phyloP scores from a whole-genome alignment of 2,329 filamentous ascomycete genomes.

The Grosmannia serpens region DNA sequence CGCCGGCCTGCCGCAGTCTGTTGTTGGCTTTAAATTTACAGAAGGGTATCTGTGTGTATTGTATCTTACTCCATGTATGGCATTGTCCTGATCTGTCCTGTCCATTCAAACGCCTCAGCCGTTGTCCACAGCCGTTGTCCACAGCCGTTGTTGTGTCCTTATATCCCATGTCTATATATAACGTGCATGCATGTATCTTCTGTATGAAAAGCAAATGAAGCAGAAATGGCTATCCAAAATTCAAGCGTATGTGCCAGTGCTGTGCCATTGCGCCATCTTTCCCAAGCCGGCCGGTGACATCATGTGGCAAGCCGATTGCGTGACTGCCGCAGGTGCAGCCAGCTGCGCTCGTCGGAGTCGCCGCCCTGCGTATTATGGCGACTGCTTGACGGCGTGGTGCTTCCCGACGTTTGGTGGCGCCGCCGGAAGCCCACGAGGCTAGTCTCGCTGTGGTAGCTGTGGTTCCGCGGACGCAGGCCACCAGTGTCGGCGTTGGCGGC shows the following conservation, averaged over 20 bases:
- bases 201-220: not conserved
- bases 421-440: constrained; percentile 1
- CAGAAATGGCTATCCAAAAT: not conserved
- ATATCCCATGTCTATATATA: not conserved
- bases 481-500: not conserved
- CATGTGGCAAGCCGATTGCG: constrained; percentile 20
- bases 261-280: too few species aligned
- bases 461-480: not conserved
- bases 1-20: not conserved
- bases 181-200: not conserved
- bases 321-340: constrained; percentile 24
- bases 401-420: constrained; percentile 12
- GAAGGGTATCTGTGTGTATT: not conserved
- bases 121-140: not conserved
- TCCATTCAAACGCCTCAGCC: not conserved
- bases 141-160: not conserved
- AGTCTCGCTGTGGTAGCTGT: constrained; percentile 3
- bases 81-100: not conserved
- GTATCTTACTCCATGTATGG: not conserved
- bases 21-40: not conserved
- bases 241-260: too few species aligned
- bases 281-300: not conserved
- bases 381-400: constrained; percentile 7
- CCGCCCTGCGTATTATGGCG: constrained; percentile 13
- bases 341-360: constrained; percentile 20